Evolutionary conservation across 1,284 basidiomycete genomes (phyloP).

Genomic region (Polyporus tsugae): DNA sequence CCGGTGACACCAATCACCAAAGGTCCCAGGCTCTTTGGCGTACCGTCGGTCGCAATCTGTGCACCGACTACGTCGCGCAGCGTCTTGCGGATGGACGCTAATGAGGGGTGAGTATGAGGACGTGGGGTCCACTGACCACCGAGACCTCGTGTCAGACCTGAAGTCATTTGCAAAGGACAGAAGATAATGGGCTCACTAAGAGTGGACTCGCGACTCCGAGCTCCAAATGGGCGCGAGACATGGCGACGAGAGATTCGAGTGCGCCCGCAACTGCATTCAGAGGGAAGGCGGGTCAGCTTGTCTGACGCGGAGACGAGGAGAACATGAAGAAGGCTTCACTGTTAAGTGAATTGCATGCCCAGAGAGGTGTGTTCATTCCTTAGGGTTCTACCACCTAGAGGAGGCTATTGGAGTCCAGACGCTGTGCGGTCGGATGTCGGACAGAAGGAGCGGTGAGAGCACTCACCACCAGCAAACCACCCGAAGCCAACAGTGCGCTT

Average conservation of each 20-base stretch:
- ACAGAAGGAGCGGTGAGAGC: background rate
- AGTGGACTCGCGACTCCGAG: slow-evolving; percentile 85
- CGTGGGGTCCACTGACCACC: slow-evolving; percentile 74
- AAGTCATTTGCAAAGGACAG: background rate
- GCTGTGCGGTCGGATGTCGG: slow-evolving; percentile 6
- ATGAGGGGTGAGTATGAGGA: slow-evolving; percentile 75
- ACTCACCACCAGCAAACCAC: slow-evolving; percentile 85
- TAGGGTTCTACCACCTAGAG: background rate
- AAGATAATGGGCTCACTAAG: slow-evolving; percentile 58
- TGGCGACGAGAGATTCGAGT: slow-evolving; percentile 80
- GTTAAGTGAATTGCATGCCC: slow-evolving; percentile 5
- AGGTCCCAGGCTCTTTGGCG: slow-evolving; percentile 72
- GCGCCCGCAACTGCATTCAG: slow-evolving; percentile 75
- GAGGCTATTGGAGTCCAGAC: slow-evolving; percentile 1
- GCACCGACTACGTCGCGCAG: slow-evolving; percentile 67
- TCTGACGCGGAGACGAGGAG: background rate
- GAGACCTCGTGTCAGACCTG: background rate
- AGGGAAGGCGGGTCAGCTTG: background rate
- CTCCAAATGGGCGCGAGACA: slow-evolving; percentile 81
- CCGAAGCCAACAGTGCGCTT: slow-evolving; percentile 90
- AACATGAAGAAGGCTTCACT: slow-evolving; percentile 7
- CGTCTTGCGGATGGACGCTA: slow-evolving; percentile 65
- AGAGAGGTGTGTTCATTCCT: background rate
- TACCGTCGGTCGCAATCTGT: slow-evolving; percentile 63
- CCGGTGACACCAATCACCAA: slow-evolving; percentile 87